Conservation (phyloP, 441 rosid species). For the Arabidopsis hybrid region DNA sequence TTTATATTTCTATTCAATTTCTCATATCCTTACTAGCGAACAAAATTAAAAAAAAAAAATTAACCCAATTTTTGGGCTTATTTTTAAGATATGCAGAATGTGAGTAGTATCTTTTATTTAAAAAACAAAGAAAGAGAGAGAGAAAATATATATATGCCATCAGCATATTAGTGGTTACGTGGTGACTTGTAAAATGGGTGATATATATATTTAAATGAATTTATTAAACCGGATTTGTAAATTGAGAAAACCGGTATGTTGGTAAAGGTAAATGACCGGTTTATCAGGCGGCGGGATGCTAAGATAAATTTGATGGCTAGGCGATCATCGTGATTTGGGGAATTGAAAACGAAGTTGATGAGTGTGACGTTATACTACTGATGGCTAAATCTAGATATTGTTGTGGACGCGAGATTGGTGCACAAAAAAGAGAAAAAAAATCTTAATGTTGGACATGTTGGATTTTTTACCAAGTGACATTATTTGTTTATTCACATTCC, state of each 20-base stretch:
- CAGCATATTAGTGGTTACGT: neutral
- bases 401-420: too few species aligned
- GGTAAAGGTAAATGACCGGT: slow-evolving; percentile 8
- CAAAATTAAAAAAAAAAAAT: too few species aligned
- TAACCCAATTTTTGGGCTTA: too few species aligned
- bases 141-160: too few species aligned
- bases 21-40: too few species aligned
- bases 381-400: neutral
- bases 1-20: too few species aligned
- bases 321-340: slow-evolving; percentile 17
- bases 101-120: too few species aligned
- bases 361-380: slow-evolving; percentile 3
- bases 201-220: neutral
- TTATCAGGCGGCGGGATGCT: slow-evolving; percentile 22
- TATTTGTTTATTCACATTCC: neutral
- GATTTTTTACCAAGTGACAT: slow-evolving; percentile 21
- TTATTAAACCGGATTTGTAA: neutral
- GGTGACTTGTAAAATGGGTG: neutral
- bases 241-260: slow-evolving; percentile 11
- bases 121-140: too few species aligned
- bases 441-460: neutral
- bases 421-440: too few species aligned
- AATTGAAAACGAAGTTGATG: slow-evolving; percentile 22
- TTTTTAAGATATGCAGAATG: too few species aligned
- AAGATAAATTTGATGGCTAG: neutral